A percentile compares a stretch with the other conserved stretches of the same genome.
phyloP scores from a whole-genome alignment of 2,329 filamentous ascomycete species.

The Fusarium ambrosium region DNA sequence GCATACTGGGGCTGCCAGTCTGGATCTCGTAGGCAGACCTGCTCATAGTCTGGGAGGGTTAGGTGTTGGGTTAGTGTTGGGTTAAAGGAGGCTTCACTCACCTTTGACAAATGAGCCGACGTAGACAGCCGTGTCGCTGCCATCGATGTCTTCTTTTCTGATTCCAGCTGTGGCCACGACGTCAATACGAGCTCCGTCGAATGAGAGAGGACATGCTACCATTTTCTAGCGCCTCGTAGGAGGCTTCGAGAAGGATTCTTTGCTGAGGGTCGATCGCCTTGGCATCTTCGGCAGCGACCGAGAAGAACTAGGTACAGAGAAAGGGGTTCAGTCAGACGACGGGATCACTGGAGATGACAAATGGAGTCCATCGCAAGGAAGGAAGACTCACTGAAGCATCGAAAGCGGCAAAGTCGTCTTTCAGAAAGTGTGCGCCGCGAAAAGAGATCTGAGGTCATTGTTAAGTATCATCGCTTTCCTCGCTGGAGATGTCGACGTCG shows the following conservation, averaged over 20 bases:
- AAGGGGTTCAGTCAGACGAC: constrained; percentile 8
- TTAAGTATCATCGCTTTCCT: constrained; percentile 21
- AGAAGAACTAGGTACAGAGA: constrained; percentile 61
- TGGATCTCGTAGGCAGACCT: constrained; percentile 63
- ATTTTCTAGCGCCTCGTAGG: constrained; percentile 65
- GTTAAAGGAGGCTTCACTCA: constrained; percentile 26
- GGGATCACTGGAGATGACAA: neutral
- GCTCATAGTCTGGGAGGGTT: constrained; percentile 61
- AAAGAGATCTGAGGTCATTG: constrained; percentile 57
- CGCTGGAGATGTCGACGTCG: neutral
- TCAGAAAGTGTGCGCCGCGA: constrained; percentile 65
- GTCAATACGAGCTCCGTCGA: neutral
- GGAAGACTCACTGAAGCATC: constrained; percentile 60
- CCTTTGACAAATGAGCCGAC: constrained; percentile 66
- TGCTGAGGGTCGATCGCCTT: constrained; percentile 68
- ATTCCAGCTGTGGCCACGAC: constrained; percentile 56
- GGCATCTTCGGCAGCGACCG: constrained; percentile 63
- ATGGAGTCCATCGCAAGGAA: neutral
- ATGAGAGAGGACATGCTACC: constrained; percentile 47
- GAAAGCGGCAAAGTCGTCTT: constrained; percentile 61
- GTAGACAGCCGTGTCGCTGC: constrained; percentile 62
- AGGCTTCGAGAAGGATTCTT: constrained; percentile 64
- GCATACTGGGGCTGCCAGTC: constrained; percentile 65
- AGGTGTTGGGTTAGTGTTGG: neutral
- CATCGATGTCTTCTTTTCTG: constrained; percentile 58